Conservation (phyloP, 176 grass and related monocot genomes). For the Coix lacrymajobi region DNA sequence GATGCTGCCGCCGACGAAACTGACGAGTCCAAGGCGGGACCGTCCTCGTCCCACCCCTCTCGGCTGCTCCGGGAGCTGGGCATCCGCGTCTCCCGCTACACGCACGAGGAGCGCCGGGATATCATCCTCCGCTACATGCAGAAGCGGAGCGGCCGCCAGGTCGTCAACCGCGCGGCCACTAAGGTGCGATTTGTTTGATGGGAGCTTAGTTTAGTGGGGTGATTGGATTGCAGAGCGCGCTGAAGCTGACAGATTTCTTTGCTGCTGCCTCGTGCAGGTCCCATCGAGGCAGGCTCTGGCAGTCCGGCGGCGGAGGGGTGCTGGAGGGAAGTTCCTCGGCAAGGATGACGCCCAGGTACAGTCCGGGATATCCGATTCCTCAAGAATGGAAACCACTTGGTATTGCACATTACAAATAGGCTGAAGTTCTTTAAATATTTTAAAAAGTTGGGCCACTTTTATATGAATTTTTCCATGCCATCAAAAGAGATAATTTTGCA, state of each 20-base stretch:
- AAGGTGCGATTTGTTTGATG: constrained; percentile 48
- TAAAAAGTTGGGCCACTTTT: not conserved
- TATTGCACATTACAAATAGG: constrained; percentile 14
- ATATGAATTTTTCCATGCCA: not conserved
- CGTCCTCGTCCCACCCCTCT: constrained; percentile 37
- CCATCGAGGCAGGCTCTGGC: constrained; percentile 81
- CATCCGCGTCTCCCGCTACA: constrained; percentile 76
- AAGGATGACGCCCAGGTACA: constrained; percentile 77
- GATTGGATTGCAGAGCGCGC: not conserved
- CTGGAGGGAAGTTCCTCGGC: constrained; percentile 82
- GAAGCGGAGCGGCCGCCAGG: constrained; percentile 82
- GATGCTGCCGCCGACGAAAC: not conserved
- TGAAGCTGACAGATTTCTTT: not conserved
- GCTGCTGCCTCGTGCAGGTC: constrained; percentile 42
- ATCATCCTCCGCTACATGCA: constrained; percentile 96
- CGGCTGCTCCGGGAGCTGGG: constrained; percentile 81
- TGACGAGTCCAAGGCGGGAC: not conserved
- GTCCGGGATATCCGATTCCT: not conserved
- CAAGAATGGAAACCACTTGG: not conserved
- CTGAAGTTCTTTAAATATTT: not conserved
- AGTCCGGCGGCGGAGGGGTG: constrained; percentile 67
- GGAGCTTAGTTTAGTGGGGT: not conserved
- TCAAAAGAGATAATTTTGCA: not conserved
- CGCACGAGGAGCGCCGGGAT: constrained; percentile 88
- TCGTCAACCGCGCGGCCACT: constrained; percentile 43